Percentiles rank a stretch among this genome's conserved stretches.
Evolutionary conservation across 306 rosid genomes (phyloP).

Genomic region (Vachellia pachyceras): DNA sequence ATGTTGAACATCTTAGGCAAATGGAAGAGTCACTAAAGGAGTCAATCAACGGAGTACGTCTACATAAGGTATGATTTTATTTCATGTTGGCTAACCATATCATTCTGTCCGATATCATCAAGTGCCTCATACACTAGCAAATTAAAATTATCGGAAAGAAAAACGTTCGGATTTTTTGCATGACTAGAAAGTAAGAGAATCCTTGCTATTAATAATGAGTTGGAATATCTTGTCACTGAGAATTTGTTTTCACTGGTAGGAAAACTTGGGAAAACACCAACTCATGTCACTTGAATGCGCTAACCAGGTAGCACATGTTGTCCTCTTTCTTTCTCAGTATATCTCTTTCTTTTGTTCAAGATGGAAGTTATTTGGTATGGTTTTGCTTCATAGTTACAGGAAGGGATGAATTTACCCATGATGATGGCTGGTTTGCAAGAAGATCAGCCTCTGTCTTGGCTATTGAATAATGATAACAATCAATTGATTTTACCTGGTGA

Average conservation of each 20-base stretch:
- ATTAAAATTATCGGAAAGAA: slow-evolving; percentile 1
- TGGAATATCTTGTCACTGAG: slow-evolving; percentile 13
- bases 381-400: slow-evolving; percentile 56
- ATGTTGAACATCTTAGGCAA: slow-evolving; percentile 67
- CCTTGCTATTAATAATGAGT: slow-evolving; percentile 7
- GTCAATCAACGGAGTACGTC: slow-evolving; percentile 55
- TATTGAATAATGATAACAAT: slow-evolving; percentile 55
- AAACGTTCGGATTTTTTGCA: not conserved
- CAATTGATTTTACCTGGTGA: slow-evolving; percentile 54
- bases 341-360: not conserved
- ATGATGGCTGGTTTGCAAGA: slow-evolving; percentile 68
- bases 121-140: not conserved
- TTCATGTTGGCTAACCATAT: slow-evolving; percentile 18
- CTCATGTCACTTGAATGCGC: slow-evolving; percentile 57
- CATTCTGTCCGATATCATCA: slow-evolving; percentile 18
- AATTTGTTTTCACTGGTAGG: slow-evolving; percentile 48
- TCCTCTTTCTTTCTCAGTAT: slow-evolving; percentile 2
- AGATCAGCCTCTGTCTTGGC: slow-evolving; percentile 68
- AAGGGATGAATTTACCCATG: slow-evolving; percentile 60
- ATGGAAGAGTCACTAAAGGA: slow-evolving; percentile 71
- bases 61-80: slow-evolving; percentile 58
- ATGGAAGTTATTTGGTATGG: slow-evolving; percentile 32
- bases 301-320: slow-evolving; percentile 54
- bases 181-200: not conserved
- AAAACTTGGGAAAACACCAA: slow-evolving; percentile 63